Evolutionary conservation across 2,329 filamentous ascomycete genomes (phyloP), one percentile per base, ranked within the genome.

Genomic region (Aspergillus aculeatus): DNA sequence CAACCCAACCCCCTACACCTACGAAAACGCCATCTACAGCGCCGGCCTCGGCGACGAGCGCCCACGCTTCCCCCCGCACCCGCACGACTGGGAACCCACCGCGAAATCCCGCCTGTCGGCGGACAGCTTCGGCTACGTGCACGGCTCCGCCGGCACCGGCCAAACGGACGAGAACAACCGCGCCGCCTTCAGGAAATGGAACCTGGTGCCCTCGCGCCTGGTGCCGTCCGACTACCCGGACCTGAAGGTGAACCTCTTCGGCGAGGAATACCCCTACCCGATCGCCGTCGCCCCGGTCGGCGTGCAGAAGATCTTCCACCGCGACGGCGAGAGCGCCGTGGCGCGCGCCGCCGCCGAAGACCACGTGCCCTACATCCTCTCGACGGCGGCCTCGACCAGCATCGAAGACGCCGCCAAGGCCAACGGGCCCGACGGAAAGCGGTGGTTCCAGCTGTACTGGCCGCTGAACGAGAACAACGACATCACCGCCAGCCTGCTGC

Each of bases 401-500:
- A 86, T 91, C 52, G 88, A 91, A 69, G 82, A 91, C 59, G 82
- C 90, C 0, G 87, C 86, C 0, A 68, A 74, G 6, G 84, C 83
- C 0, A 85, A 82, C 55, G 82, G 81, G 0, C 73, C 21, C 1
- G 14, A 80, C 2, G 83, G 83, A 0, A 75, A 80, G 16, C 78
- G 86, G 3, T 92, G 88, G 87, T 92, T 83, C 71, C 89, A 92
- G 71, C 82, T 92, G 0, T 92, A 92, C 75, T 91, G 88, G 86
- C 88, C 89, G 0, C 74, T 49, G 1, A 67, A 68, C 47, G 67
- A 82, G 38, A 81, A 85, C 56, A 83, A 90, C 51, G 84, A 87
- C 4, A 78, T 91, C 50, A 91, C 89, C 0, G 77, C 80, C 0
- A 88, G 83, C 52, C 75, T 91, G 24, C 78, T 92, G 2, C 65